A percentile compares a stretch with the other conserved stretches of the same genome.
These are phyloP conservation scores for Suhomyces kilbournensis DNA, from an alignment of 805 yeast species.

Conservation along the genomic window DNA sequence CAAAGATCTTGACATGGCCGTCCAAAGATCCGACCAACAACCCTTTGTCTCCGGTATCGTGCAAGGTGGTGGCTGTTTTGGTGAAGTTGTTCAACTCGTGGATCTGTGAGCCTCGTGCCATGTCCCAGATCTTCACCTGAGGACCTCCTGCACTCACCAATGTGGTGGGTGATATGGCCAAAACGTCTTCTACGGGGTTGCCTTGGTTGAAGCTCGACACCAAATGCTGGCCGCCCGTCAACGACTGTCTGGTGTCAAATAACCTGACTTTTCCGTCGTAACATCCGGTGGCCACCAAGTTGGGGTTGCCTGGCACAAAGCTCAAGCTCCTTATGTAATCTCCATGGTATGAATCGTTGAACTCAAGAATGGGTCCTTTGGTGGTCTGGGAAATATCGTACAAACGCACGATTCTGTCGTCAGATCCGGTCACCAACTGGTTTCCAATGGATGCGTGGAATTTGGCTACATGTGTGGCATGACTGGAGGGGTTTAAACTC, in stretches of 20 bases:
- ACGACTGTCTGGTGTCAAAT: conserved; percentile 67
- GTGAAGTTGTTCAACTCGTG: conserved; percentile 82
- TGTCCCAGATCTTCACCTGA: conserved; percentile 85
- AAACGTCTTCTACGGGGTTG: conserved; percentile 81
- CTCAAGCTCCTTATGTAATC: conserved; percentile 86
- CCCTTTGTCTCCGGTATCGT: conserved; percentile 71
- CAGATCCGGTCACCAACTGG: conserved; percentile 81
- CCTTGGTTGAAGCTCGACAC: conserved; percentile 64
- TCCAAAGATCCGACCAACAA: conserved; percentile 91
- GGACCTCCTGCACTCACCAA: conserved; percentile 80
- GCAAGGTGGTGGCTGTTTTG: conserved; percentile 86
- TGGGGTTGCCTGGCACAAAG: conserved; percentile 72
- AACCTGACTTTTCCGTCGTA: conserved; percentile 85
- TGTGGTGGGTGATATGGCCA: conserved; percentile 72
- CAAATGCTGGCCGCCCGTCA: conserved; percentile 37
- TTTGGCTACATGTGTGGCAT: conserved; percentile 90
- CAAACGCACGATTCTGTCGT: conserved; percentile 80
- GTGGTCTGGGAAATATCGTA: conserved; percentile 80
- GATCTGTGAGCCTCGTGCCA: conserved; percentile 69
- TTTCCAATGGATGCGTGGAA: conserved; percentile 79
- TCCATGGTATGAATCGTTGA: conserved; percentile 61
- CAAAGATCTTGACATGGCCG: conserved; percentile 96
- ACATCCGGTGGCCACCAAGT: conserved; percentile 86
- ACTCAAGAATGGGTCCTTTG: conserved; percentile 65
- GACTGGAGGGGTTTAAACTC: conserved; percentile 75